Conservation (phyloP, 2,329 filamentous ascomycete species). For the Sporothrix pallida region DNA sequence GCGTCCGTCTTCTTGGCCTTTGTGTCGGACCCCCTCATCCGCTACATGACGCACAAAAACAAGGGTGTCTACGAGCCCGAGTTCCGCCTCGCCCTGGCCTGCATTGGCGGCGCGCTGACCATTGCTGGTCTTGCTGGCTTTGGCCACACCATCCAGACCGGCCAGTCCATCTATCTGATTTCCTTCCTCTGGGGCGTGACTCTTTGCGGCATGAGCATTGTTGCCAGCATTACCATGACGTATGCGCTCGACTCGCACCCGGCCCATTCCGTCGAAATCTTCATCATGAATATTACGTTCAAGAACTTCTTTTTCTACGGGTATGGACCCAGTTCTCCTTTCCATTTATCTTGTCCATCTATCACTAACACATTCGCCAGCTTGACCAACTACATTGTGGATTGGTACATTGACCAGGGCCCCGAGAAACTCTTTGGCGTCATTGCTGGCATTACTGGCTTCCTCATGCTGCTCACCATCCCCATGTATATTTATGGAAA, state of each 20-base stretch:
- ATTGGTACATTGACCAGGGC: neutral
- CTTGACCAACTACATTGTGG: neutral
- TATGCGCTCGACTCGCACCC: neutral
- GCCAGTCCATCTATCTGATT: constrained; percentile 2
- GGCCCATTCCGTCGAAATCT: neutral
- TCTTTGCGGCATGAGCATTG: neutral
- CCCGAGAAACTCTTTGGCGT: neutral
- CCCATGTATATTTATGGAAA: neutral
- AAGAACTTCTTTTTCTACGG: constrained; percentile 3
- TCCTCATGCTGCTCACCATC: neutral
- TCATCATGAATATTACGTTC: neutral
- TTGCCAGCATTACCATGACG: constrained; percentile 2
- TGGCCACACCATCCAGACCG: neutral
- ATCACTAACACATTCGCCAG: neutral
- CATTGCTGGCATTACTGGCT: neutral
- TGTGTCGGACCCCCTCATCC: neutral
- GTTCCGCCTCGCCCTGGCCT: neutral
- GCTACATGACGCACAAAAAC: constrained; percentile 10
- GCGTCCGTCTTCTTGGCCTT: neutral
- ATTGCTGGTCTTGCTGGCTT: constrained; percentile 2
- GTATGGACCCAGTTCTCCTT: neutral
- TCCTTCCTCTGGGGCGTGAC: neutral
- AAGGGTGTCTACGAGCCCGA: neutral
- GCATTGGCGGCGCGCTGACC: neutral
- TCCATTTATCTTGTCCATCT: neutral